Evolutionary conservation across 1,139 yeast species (phyloP).

Genomic region (Protomyces macrosporus): DNA sequence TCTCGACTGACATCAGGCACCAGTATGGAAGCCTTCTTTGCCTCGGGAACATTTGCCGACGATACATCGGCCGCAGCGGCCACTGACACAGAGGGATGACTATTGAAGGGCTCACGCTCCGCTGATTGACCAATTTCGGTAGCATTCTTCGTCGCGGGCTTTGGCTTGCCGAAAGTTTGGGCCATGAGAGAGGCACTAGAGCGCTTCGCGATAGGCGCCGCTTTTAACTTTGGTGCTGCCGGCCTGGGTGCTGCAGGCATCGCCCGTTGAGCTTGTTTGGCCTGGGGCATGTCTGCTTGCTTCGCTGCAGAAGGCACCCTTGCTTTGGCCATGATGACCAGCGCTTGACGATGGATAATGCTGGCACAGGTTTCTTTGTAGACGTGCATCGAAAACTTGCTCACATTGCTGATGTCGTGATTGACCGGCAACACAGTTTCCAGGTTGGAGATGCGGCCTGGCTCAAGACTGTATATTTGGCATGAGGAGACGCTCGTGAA

Average conservation of each 20-base stretch:
- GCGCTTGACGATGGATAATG: constrained; percentile 3
- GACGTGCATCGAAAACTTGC: neutral
- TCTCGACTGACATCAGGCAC: neutral
- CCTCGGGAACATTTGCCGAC: neutral
- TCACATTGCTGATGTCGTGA: neutral
- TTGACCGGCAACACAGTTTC: neutral
- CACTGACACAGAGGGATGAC: no score
- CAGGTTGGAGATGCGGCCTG: constrained; percentile 23
- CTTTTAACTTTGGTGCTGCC: no score
- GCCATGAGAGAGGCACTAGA: no score
- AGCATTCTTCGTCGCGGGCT: no score
- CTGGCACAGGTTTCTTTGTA: neutral
- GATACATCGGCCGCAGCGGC: no score
- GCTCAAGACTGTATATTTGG: constrained; percentile 32
- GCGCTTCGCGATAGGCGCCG: no score
- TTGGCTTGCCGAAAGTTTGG: no score
- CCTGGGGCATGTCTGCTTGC: neutral
- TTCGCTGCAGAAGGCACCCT: neutral
- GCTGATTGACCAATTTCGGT: no score
- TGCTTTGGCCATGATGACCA: constrained; percentile 3
- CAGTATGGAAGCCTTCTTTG: neutral
- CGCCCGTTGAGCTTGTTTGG: neutral
- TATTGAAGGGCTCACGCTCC: no score
- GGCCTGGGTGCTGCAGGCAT: no score
- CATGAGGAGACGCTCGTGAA: constrained; percentile 25